Evolutionary conservation across 495 filamentous ascomycete species (phyloP).

Genomic region (Aspergillus ostianus): DNA sequence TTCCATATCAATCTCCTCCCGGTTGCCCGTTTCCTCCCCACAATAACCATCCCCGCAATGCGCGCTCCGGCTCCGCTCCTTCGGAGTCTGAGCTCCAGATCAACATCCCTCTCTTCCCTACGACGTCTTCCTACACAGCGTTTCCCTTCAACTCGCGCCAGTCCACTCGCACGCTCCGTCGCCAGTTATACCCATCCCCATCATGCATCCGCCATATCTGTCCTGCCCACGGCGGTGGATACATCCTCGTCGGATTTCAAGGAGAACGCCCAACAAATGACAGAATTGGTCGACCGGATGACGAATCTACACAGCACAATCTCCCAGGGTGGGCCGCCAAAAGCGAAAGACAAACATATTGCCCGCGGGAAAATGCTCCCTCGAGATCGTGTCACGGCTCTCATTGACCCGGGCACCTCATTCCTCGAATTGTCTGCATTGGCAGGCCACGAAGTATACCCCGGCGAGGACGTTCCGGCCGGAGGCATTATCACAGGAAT

Average conservation of each 20-base stretch:
- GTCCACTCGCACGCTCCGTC: not conserved
- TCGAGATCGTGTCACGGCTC: slow-evolving; percentile 80
- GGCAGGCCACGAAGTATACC: slow-evolving; percentile 84
- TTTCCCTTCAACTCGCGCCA: not conserved
- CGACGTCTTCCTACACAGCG: slow-evolving; percentile 8
- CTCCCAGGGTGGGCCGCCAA: slow-evolving; percentile 72
- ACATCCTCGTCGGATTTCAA: slow-evolving; percentile 72
- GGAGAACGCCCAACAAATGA: slow-evolving; percentile 80
- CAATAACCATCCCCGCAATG: slow-evolving; percentile 33
- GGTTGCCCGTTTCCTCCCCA: not conserved
- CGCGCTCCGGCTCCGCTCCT: slow-evolving; percentile 39
- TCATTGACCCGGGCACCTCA: slow-evolving; percentile 84
- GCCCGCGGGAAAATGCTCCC: slow-evolving; percentile 91
- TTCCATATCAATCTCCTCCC: not conserved
- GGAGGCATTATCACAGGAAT: slow-evolving; percentile 94
- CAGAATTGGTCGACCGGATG: slow-evolving; percentile 63
- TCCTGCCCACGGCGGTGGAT: slow-evolving; percentile 74
- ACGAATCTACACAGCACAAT: slow-evolving; percentile 67
- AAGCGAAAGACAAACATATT: slow-evolving; percentile 87
- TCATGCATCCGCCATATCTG: slow-evolving; percentile 73
- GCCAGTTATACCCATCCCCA: slow-evolving; percentile 58
- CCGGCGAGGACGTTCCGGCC: slow-evolving; percentile 78
- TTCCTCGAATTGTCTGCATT: slow-evolving; percentile 90
- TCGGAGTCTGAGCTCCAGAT: slow-evolving; percentile 30
- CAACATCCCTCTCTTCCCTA: slow-evolving; percentile 11